Base-by-base conservation (phyloP, 2,329 filamentous ascomycete genomes). In the Phoma sp. region DNA sequence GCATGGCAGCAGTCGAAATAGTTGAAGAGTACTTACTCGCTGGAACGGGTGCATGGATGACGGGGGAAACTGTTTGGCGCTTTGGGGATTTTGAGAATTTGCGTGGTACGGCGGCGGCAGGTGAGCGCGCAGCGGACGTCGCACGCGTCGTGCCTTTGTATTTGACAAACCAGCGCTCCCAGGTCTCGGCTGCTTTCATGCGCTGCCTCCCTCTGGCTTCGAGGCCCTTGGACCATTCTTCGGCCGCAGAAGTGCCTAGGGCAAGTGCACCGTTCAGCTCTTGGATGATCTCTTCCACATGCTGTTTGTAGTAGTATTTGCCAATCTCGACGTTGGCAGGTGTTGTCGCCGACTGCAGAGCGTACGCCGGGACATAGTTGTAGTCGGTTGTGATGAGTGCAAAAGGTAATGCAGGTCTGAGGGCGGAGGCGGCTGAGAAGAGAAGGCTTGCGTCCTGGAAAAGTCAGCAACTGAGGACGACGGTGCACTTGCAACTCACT, bases 151-250 rank as follows among this genome's bases (percentile, higher is more conserved):
- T 63, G 58, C 61, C 66, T 38, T 68, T 68, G 47, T 72, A 60
- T 57, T 75, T 76, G 40, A 81, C 75, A 60, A 88, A 86, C 85
- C 89, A 94, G 65, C 86, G 88, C 70, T 92, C 90, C 88, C 90
- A 94, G 44, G 88, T 84, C 25, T 84, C 81, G 27, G 85, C 82
- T 69, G 90, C 86, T 10, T 79, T 81, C 63, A 86, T 82, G 43
- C 81, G 76, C 55, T 85, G 80, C 63, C 84, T 84, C 9, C 89
- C 88, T 54, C 85, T 82, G 25, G 77, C 78, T 38, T 86, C 83
- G 3, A 95, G 81, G 9, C 90, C 90, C 74, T 93, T 93, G 27
- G 87, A 80, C 90, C 91, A 95, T 72, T 93, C 90, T 63, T 91
- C 88, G 4, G 84, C 82, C 10, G 88, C 84, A 37, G 87, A 87